phyloP scores from a whole-genome alignment of 2,329 filamentous ascomycete species.

The Aureobasidium pullulans region DNA sequence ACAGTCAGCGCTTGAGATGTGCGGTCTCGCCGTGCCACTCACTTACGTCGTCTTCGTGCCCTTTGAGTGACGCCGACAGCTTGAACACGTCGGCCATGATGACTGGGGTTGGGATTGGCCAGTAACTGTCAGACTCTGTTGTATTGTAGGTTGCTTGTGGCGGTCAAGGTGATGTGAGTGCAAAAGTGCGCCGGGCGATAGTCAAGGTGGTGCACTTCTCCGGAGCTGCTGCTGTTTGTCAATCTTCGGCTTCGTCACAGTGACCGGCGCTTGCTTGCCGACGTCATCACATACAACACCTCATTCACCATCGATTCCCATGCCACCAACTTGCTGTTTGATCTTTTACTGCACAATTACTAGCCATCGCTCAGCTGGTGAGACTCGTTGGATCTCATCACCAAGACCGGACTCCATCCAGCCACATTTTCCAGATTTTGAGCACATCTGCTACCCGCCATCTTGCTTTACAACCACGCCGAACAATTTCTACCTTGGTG shows the following conservation, averaged over 20 bases:
- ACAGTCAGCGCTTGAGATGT: slow-evolving; percentile 6
- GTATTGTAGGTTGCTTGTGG: not conserved
- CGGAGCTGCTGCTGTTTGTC: not conserved
- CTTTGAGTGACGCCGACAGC: slow-evolving; percentile 80
- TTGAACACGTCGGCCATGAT: slow-evolving; percentile 71
- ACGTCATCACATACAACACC: too few species aligned
- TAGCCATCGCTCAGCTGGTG: too few species aligned
- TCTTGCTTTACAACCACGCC: too few species aligned
- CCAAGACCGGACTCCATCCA: too few species aligned
- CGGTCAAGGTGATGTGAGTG: not conserved
- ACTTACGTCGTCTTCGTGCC: slow-evolving; percentile 89
- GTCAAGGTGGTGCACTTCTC: not conserved
- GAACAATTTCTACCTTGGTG: too few species aligned
- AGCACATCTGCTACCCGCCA: too few species aligned
- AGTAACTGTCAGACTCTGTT: not conserved
- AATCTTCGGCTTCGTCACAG: not conserved
- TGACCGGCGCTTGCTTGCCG: not conserved
- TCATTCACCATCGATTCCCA: too few species aligned
- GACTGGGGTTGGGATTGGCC: too few species aligned
- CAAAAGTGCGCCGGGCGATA: not conserved
- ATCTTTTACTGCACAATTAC: too few species aligned
- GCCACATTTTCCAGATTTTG: too few species aligned
- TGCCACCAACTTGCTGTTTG: too few species aligned
- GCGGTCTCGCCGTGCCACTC: slow-evolving; percentile 10
- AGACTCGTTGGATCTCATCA: too few species aligned